Conservation (phyloP, 371 early-diverging fungal species). For the Rhizopus arrhizus region DNA sequence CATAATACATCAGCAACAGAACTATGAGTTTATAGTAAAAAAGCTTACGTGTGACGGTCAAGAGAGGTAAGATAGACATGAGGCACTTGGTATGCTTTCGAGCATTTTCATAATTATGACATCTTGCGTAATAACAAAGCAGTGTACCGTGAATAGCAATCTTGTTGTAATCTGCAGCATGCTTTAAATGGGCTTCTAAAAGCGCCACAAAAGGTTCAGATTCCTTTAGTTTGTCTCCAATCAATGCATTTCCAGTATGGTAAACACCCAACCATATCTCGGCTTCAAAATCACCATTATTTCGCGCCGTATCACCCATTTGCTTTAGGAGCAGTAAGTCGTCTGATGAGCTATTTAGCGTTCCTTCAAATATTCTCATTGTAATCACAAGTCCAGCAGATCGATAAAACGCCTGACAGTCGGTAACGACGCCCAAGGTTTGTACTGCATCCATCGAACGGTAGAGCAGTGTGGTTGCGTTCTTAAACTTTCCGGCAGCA, state of each 20-base stretch:
- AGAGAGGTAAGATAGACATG: constrained; percentile 33
- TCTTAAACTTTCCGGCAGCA: constrained; percentile 50
- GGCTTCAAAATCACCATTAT: constrained; percentile 49
- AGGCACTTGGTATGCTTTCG: constrained; percentile 27
- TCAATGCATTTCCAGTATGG: constrained; percentile 41
- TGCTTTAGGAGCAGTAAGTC: constrained; percentile 48
- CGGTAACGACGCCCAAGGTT: constrained; percentile 56
- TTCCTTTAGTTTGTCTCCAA: constrained; percentile 41
- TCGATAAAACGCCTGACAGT: constrained; percentile 60
- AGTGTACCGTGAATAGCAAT: constrained; percentile 50
- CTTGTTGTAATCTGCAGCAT: constrained; percentile 41
- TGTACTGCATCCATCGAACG: constrained; percentile 50
- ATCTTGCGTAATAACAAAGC: constrained; percentile 45
- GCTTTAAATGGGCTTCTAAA: constrained; percentile 37
- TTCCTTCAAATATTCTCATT: constrained; percentile 61
- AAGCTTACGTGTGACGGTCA: constrained; percentile 46
- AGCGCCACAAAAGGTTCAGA: constrained; percentile 42
- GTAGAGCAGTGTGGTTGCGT: constrained; percentile 48
- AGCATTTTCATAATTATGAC: constrained; percentile 32
- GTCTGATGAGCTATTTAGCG: constrained; percentile 44
- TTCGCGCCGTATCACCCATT: constrained; percentile 51
- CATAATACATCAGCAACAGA: constrained; percentile 11
- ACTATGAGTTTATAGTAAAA: background rate
- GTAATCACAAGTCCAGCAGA: constrained; percentile 52
- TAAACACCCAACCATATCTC: constrained; percentile 52